Percentiles rank a stretch among this genome's conserved stretches.
These are phyloP conservation scores for Corymbia maculata DNA, from an alignment of 345 rosid species.

Conservation along the genomic window DNA sequence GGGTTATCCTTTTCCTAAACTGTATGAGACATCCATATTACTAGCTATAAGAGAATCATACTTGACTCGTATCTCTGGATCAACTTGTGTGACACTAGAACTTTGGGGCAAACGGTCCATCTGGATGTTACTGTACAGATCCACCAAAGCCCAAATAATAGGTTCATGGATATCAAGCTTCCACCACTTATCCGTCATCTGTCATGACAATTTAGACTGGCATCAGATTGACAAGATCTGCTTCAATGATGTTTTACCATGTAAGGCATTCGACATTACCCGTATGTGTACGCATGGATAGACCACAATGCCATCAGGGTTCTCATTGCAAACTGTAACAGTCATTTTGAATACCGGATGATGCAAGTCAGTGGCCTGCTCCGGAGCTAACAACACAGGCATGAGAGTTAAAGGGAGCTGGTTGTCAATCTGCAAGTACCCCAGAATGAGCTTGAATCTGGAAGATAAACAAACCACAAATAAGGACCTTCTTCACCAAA, in stretches of 20 bases:
- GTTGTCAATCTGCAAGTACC: slow-evolving; percentile 85
- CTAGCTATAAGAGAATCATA: slow-evolving; percentile 12
- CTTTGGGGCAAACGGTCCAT: slow-evolving; percentile 66
- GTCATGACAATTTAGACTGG: slow-evolving; percentile 1
- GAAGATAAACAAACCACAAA: slow-evolving; percentile 1
- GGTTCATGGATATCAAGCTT: slow-evolving; percentile 94
- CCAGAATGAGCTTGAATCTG: slow-evolving; percentile 95
- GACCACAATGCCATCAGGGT: slow-evolving; percentile 66
- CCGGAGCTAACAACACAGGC: slow-evolving; percentile 94
- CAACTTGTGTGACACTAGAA: slow-evolving; percentile 67
- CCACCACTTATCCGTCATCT: slow-evolving; percentile 88
- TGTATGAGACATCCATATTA: not conserved
- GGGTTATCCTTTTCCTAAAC: not conserved
- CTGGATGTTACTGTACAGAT: slow-evolving; percentile 76
- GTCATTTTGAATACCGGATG: slow-evolving; percentile 96
- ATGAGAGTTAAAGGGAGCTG: slow-evolving; percentile 88
- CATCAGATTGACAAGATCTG: not conserved
- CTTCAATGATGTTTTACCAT: not conserved
- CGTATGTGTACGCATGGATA: slow-evolving; percentile 82
- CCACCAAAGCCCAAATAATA: slow-evolving; percentile 83
- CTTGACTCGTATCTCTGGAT: slow-evolving; percentile 92
- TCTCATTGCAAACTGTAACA: slow-evolving; percentile 65
- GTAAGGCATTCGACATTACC: slow-evolving; percentile 33
- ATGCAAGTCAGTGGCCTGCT: slow-evolving; percentile 50
- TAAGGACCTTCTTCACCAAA: not conserved